These are phyloP conservation scores for Lanmaoa rubissima DNA, from an alignment of 768 basidiomycete species.

Conservation along the genomic window DNA sequence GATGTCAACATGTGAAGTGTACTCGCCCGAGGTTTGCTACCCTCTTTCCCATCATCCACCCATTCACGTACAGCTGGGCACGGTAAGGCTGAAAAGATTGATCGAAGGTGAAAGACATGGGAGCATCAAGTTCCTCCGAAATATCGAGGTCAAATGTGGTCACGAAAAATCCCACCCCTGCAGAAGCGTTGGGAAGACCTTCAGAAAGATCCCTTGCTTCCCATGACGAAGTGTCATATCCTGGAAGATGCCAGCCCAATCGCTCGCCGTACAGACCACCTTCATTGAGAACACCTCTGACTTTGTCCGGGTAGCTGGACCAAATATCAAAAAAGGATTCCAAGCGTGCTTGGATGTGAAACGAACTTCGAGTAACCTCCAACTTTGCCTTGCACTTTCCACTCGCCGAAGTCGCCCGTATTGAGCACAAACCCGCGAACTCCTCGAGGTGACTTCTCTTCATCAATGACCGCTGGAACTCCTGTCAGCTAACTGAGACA, in stretches of 20 bases:
- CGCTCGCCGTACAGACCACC: slow-evolving; percentile 73
- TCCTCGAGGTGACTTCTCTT: slow-evolving; percentile 73
- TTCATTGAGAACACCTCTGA: slow-evolving; percentile 67
- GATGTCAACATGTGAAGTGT: not conserved
- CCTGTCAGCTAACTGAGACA: slow-evolving; percentile 1
- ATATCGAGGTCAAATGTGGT: slow-evolving; percentile 67
- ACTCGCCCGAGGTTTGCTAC: slow-evolving; percentile 67
- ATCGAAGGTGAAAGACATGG: slow-evolving; percentile 71
- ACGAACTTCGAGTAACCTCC: slow-evolving; percentile 66
- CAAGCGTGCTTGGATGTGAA: not conserved
- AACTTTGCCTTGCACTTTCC: slow-evolving; percentile 76
- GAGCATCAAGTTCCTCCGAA: slow-evolving; percentile 58
- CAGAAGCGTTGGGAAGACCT: slow-evolving; percentile 54
- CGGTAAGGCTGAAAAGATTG: slow-evolving; percentile 66
- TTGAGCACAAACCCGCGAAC: slow-evolving; percentile 75
- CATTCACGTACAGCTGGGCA: slow-evolving; percentile 75
- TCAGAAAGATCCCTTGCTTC: slow-evolving; percentile 48
- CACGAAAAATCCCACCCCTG: slow-evolving; percentile 82
- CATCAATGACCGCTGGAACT: slow-evolving; percentile 39
- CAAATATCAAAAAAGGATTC: not conserved
- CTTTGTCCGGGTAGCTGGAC: slow-evolving; percentile 71
- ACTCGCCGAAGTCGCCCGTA: slow-evolving; percentile 54
- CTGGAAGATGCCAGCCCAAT: slow-evolving; percentile 72
- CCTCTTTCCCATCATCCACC: slow-evolving; percentile 87
- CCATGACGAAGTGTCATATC: slow-evolving; percentile 66